A percentile compares a stretch with the other conserved stretches of the same genome.
These are phyloP conservation scores for Stephanodiscus triporus DNA, from an alignment of 108 stramenopile genomes.

Conservation along the genomic window DNA sequence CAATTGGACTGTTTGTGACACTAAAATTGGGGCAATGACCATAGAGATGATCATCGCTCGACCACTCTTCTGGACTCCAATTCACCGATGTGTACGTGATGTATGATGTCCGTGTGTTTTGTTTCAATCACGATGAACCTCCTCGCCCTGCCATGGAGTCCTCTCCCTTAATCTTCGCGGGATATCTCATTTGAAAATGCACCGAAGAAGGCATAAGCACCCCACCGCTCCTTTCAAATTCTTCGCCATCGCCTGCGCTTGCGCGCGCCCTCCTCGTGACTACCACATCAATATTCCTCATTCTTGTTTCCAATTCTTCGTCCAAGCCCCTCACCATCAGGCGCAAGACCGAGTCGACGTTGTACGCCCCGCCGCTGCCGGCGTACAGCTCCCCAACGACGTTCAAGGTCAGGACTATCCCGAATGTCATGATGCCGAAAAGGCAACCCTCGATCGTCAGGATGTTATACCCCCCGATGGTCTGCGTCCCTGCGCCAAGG, in stretches of 20 bases:
- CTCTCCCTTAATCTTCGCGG: not conserved
- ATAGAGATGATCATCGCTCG: no score
- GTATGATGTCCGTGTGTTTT: no score
- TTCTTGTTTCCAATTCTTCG: conserved; percentile 75
- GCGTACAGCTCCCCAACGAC: conserved; percentile 81
- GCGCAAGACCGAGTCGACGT: conserved; percentile 77
- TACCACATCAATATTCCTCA: conserved; percentile 44
- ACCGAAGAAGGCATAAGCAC: conserved; percentile 19
- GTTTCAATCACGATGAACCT: no score
- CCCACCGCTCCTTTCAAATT: conserved; percentile 8
- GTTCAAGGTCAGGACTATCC: conserved; percentile 77
- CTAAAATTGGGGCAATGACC: no score
- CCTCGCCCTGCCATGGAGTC: conserved; percentile 2
- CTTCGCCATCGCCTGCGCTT: conserved; percentile 4
- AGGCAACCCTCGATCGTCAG: conserved; percentile 79
- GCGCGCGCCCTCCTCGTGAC: not conserved
- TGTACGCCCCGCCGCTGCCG: conserved; percentile 85
- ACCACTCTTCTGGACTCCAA: no score
- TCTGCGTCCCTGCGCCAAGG: conserved; percentile 84
- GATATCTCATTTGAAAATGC: conserved; percentile 26
- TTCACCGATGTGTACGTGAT: no score
- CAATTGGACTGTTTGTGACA: no score
- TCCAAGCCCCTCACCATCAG: conserved; percentile 89
- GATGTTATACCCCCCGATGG: conserved; percentile 80
- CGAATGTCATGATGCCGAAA: conserved; percentile 86